These are phyloP conservation scores for Trebouxiophyceae sp. DNA, from an alignment of 163 green algal species.

Conservation along the genomic window DNA sequence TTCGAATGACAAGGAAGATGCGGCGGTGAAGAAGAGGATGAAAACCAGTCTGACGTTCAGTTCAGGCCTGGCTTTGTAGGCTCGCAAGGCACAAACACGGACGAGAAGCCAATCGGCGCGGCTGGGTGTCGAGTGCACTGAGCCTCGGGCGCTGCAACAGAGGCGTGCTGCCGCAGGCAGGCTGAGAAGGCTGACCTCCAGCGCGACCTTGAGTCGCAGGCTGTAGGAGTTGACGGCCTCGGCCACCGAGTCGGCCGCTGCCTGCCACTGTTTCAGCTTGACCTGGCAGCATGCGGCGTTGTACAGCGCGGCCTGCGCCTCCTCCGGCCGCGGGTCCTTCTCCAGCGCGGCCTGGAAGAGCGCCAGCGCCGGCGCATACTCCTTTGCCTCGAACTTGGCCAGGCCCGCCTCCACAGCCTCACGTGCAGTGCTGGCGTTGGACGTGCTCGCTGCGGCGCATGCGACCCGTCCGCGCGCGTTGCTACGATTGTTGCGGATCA, in stretches of 20 bases:
- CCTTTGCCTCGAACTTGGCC: slow-evolving; percentile 7
- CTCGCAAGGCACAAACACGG: too few relatives aligned
- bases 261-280: slow-evolving; percentile 69
- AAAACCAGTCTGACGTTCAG: too few relatives aligned
- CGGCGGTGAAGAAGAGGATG: too few relatives aligned
- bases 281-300: slow-evolving; percentile 80
- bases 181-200: slow-evolving; percentile 36
- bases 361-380: slow-evolving; percentile 40
- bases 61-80: neutral
- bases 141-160: too few relatives aligned
- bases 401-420: slow-evolving; percentile 18
- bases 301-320: slow-evolving; percentile 78
- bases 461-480: too few relatives aligned
- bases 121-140: too few relatives aligned
- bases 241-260: slow-evolving; percentile 64
- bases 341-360: slow-evolving; percentile 61
- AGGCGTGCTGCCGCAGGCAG: too few relatives aligned
- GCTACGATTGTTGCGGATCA: too few relatives aligned
- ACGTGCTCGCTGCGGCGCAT: too few relatives aligned
- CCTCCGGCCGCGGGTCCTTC: slow-evolving; percentile 66
- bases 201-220: slow-evolving; percentile 71
- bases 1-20: too few relatives aligned
- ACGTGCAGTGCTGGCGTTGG: slow-evolving; percentile 1
- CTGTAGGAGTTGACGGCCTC: slow-evolving; percentile 74
- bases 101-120: too few relatives aligned